phyloP scores from a whole-genome alignment of 2,329 filamentous ascomycete species.

The Cadophora sp. region DNA sequence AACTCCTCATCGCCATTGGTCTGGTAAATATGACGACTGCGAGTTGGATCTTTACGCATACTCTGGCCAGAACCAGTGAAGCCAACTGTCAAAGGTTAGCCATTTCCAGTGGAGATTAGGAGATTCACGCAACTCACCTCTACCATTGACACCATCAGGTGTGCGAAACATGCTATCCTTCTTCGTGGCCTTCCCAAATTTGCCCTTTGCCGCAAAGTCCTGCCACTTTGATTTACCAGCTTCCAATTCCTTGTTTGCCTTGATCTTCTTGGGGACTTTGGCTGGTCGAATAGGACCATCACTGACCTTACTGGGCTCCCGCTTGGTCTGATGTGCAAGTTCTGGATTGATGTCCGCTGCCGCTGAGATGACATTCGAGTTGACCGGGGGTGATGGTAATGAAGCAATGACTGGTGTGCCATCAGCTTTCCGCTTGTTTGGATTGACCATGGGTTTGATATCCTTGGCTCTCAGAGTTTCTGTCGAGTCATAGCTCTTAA shows the following conservation, averaged over 20 bases:
- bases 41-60: conserved; percentile 90
- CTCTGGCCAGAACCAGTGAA: conserved; percentile 94
- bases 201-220: conserved; percentile 83
- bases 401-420: conserved; percentile 61
- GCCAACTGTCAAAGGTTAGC: conserved; percentile 68
- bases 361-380: conserved; percentile 48
- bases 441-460: conserved; percentile 77
- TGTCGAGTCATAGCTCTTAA: conserved; percentile 87
- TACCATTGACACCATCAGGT: conserved; percentile 81
- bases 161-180: conserved; percentile 98
- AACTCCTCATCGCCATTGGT: conserved; percentile 73
- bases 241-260: conserved; percentile 89
- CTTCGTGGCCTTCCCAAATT: conserved; percentile 70
- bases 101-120: conserved; percentile 25
- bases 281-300: conserved; percentile 63
- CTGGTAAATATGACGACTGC: conserved; percentile 86
- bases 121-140: conserved; percentile 66
- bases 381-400: conserved; percentile 50
- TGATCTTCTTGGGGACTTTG: conserved; percentile 86
- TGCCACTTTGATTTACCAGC: conserved; percentile 94
- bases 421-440: conserved; percentile 86
- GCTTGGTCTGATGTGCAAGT: conserved; percentile 67
- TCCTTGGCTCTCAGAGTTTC: conserved; percentile 85
- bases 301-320: conserved; percentile 67
- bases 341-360: conserved; percentile 66